Conservation (phyloP, 2,329 filamentous ascomycete genomes). For the Trichoderma sp. region DNA sequence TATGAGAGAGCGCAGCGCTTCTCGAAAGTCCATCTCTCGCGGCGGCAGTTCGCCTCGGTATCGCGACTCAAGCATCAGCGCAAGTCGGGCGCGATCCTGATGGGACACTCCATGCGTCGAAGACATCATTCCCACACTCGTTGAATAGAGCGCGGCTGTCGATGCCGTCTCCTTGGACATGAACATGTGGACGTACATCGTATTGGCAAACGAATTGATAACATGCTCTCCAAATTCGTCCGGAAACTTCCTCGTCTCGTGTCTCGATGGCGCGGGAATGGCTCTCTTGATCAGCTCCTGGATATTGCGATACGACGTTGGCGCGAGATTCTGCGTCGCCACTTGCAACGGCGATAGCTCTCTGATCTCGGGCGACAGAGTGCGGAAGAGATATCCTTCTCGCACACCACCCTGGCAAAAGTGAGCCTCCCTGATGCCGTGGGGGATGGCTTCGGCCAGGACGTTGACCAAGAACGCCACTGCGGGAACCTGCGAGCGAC, state of each 20-base stretch:
- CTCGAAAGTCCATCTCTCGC: constrained; percentile 57
- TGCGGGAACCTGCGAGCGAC: constrained; percentile 67
- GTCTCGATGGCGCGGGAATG: constrained; percentile 45
- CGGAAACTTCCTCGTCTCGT: constrained; percentile 39
- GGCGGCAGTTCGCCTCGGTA: constrained; percentile 65
- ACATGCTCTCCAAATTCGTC: constrained; percentile 49
- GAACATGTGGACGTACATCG: constrained; percentile 57
- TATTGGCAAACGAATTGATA: constrained; percentile 59
- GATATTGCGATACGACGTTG: constrained; percentile 50
- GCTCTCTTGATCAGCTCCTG: constrained; percentile 50
- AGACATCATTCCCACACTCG: constrained; percentile 64
- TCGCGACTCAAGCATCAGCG: constrained; percentile 64
- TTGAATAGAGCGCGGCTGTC: constrained; percentile 62
- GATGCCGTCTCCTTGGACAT: constrained; percentile 58
- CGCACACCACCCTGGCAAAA: constrained; percentile 74
- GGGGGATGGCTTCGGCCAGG: constrained; percentile 61
- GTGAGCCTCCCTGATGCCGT: constrained; percentile 60
- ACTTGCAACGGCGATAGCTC: constrained; percentile 60
- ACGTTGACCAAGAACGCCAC: constrained; percentile 69
- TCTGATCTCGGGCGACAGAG: constrained; percentile 51
- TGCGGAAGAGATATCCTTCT: constrained; percentile 65
- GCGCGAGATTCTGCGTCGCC: constrained; percentile 58
- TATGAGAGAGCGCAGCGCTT: constrained; percentile 55
- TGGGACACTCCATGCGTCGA: constrained; percentile 65
- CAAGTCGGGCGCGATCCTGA: constrained; percentile 60